Evolutionary conservation across 805 yeast species (phyloP).

Genomic region (Metschnikowia kunwiensis): DNA sequence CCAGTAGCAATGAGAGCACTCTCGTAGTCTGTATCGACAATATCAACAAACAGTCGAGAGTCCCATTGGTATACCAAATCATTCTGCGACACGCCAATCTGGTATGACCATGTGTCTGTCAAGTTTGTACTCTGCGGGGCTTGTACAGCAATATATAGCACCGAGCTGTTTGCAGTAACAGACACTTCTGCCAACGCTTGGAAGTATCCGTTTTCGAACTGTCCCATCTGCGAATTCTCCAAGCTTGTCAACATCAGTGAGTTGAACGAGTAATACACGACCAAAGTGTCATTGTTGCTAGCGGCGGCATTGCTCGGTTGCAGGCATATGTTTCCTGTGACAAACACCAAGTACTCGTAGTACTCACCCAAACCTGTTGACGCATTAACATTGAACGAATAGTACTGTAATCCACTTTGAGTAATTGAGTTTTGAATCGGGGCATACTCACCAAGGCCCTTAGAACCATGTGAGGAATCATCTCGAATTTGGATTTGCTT

Average conservation of each 20-base stretch:
- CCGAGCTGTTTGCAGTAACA: conserved; percentile 8
- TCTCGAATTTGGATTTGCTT: too few relatives aligned
- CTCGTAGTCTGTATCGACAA: conserved; percentile 68
- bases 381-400: conserved; percentile 44
- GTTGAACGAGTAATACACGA: conserved; percentile 41
- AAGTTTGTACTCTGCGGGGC: conserved; percentile 40
- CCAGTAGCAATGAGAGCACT: conserved; percentile 67
- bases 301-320: conserved; percentile 27
- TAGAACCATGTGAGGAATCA: too few relatives aligned
- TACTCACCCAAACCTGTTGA: conserved; percentile 44
- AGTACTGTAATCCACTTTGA: conserved; percentile 40
- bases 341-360: conserved; percentile 46
- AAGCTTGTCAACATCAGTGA: conserved; percentile 29
- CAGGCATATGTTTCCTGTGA: conserved; percentile 50
- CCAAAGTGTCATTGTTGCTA: conserved; percentile 24
- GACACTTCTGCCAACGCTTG: conserved; percentile 40
- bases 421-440: conserved; percentile 36
- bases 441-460: conserved; percentile 34
- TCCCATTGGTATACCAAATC: conserved; percentile 73
- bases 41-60: conserved; percentile 47
- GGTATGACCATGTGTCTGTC: conserved; percentile 54
- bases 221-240: conserved; percentile 28
- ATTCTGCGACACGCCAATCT: conserved; percentile 62
- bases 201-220: conserved; percentile 35
- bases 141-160: conserved; percentile 36